Evolutionary conservation across 257 asterid species (phyloP), one percentile per base, ranked within the genome.

Genomic region (Solanum peruvianum): DNA sequence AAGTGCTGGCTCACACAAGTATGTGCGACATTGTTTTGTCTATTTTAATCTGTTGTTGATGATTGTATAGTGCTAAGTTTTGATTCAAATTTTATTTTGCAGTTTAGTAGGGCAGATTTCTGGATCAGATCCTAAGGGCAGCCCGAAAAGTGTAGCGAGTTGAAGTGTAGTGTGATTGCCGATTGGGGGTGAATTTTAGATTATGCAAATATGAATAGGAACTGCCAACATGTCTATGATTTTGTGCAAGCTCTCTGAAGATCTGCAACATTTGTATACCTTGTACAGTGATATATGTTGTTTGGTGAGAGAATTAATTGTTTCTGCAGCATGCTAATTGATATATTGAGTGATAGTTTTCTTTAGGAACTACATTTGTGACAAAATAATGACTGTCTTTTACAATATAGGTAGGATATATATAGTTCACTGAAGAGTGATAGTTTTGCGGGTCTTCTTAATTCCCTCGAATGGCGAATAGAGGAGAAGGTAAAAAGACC

Each of bases 1-100:
- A 27, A 21, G 56, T 47, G 73, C 87, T n/a, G 91, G 85, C 12
- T 87, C 89, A 62, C 87, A 90, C 78, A 49, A 85, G 92, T 91
- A 86, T 80, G 90, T 87, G 33, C 75, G n/a, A 42, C 10, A 67
- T 33, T 47, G n/a, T 73, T 56, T 83, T 49, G 52, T 87, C 56
- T 88, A 41, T 45, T 70, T 62, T 20, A 21, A 33, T n/a, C 14
- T n/a, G 21, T 6, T 44, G 45, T 71, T 41, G 47, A 64, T 78
- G 42, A 39, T 35, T 62, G 15, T 29, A 56, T 33, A 66, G 27
- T 25, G 73, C 71, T 33, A 27, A 80, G 66, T 27, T 90, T 88
- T 45, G 39, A 15, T 29, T 76, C 80, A 27, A 25, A 13, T 84
- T 84, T 42, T 81, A 39, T 39, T 86, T 41, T 88, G 91, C 92